phyloP scores from a whole-genome alignment of 2,329 filamentous ascomycete genomes.

The Kalaharituber pfeilii region DNA sequence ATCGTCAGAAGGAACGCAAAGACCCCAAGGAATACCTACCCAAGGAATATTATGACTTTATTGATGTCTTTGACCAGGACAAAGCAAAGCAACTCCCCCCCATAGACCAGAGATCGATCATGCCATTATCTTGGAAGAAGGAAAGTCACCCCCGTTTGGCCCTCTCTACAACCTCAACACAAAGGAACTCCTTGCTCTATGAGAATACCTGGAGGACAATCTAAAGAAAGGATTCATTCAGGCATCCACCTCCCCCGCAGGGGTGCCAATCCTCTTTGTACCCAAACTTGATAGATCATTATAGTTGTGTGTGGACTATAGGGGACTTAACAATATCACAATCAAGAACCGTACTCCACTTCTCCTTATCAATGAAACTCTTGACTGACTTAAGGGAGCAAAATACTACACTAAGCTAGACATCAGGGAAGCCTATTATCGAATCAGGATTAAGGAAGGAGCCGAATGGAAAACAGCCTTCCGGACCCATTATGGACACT shows the following conservation, averaged over 20 bases:
- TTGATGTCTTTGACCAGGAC: neutral
- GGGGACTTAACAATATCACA: constrained; percentile 1
- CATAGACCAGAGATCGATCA: no score
- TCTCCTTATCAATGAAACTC: neutral
- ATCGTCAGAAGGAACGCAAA: no score
- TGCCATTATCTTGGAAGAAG: no score
- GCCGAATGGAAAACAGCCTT: neutral
- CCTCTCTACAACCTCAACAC: no score
- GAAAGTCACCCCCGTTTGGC: no score
- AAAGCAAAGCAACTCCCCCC: neutral
- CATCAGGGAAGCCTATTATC: neutral
- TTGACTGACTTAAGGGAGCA: neutral
- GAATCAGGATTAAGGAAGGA: neutral
- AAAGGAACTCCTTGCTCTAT: no score
- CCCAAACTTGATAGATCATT: no score
- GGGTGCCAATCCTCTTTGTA: no score
- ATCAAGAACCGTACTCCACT: constrained; percentile 1
- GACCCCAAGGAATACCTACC: no score
- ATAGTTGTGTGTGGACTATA: constrained; percentile 3
- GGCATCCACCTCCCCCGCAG: no score
- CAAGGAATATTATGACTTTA: neutral
- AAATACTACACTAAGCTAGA: neutral
- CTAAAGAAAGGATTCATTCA: no score
- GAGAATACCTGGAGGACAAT: no score
- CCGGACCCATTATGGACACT: neutral